These are phyloP conservation scores for Elaphomyces granulatus DNA, from an alignment of 495 filamentous ascomycete species.

Conservation along the genomic window DNA sequence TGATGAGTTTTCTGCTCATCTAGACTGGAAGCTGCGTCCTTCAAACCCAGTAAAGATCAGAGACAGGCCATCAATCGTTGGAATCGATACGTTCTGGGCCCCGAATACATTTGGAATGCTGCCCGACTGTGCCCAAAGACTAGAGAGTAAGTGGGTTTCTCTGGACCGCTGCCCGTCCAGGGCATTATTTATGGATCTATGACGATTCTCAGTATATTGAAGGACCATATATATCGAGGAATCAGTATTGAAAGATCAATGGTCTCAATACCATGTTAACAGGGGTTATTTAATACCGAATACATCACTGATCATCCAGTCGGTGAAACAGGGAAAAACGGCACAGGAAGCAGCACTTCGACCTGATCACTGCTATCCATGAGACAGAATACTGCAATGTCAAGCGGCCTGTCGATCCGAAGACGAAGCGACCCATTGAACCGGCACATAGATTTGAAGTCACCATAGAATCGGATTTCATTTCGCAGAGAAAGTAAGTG, in stretches of 20 bases:
- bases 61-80: constrained; percentile 80
- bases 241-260: background rate
- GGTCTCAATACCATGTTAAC: background rate
- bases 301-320: constrained; percentile 9
- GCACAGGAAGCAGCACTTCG: constrained; percentile 56
- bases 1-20: constrained; percentile 5
- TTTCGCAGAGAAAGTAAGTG: constrained; percentile 74
- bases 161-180: too few relatives aligned
- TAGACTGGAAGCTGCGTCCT: constrained; percentile 55
- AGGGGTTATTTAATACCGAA: too few relatives aligned
- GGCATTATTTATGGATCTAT: too few relatives aligned
- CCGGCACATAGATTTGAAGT: constrained; percentile 72
- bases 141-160: constrained; percentile 42
- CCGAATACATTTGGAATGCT: constrained; percentile 57
- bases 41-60: constrained; percentile 65
- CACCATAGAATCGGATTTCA: constrained; percentile 61
- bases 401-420: constrained; percentile 35
- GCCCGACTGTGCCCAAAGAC: constrained; percentile 60
- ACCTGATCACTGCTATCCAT: constrained; percentile 59
- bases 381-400: constrained; percentile 48
- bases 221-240: too few relatives aligned
- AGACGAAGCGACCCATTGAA: constrained; percentile 41
- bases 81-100: constrained; percentile 73
- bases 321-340: constrained; percentile 46
- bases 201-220: too few relatives aligned